Conservation (phyloP, 1,284 basidiomycete genomes). For the Moesziomyces parantarcticus region DNA sequence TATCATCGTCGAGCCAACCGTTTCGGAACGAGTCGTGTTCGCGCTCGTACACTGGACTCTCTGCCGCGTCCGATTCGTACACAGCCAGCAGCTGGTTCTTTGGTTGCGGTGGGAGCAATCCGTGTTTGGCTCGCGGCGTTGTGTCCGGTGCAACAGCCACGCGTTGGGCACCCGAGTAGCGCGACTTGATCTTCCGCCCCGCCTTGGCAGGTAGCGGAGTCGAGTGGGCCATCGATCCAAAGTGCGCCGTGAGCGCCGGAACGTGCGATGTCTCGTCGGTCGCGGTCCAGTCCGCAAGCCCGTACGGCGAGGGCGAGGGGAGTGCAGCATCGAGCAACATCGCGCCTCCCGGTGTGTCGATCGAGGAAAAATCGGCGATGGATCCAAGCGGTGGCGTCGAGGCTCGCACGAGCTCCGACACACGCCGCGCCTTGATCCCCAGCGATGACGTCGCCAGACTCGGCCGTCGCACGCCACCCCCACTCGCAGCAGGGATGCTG, state of each 20-base stretch:
- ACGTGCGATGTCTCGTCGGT: constrained; percentile 39
- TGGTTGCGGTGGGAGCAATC: constrained; percentile 7
- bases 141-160: constrained; percentile 1
- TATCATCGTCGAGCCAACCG: constrained; percentile 28
- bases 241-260: constrained; percentile 12
- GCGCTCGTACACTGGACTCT: constrained; percentile 17
- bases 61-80: background rate
- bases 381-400: constrained; percentile 35
- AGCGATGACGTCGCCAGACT: constrained; percentile 37
- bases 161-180: constrained; percentile 41
- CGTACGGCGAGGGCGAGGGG: constrained; percentile 32
- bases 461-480: constrained; percentile 7
- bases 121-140: constrained; percentile 3
- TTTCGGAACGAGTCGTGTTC: constrained; percentile 30
- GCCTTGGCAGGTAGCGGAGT: constrained; percentile 18
- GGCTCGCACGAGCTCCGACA: constrained; percentile 41
- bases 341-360: constrained; percentile 26
- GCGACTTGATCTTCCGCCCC: constrained; percentile 12
- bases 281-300: constrained; percentile 40
- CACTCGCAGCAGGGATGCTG: background rate
- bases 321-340: constrained; percentile 26
- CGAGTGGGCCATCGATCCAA: constrained; percentile 13
- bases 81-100: constrained; percentile 1
- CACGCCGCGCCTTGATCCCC: constrained; percentile 41
- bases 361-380: constrained; percentile 25